Percentiles rank a stretch among this genome's conserved stretches.
phyloP scores from a whole-genome alignment of 2,329 filamentous ascomycete genomes.

The Chalara sp. region DNA sequence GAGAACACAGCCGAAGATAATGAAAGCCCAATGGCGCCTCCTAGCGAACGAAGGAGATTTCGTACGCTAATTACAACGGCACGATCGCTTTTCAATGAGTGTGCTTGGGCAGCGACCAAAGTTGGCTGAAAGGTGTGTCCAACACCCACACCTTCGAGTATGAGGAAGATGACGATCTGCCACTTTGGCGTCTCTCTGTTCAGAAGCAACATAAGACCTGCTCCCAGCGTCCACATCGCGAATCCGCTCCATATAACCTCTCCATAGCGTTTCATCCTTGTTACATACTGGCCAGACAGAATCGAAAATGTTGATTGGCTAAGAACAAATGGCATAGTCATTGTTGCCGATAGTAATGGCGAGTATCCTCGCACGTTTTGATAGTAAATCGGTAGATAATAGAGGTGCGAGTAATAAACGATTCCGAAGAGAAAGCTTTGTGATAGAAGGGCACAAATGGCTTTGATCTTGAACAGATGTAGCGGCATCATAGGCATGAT shows the following conservation, averaged over 20 bases:
- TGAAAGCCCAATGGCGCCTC: conserved; percentile 51
- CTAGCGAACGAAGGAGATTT: conserved; percentile 55
- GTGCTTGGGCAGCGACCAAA: conserved; percentile 51
- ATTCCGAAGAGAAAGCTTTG: conserved; percentile 55
- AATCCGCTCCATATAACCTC: conserved; percentile 44
- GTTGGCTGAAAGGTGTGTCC: conserved; percentile 43
- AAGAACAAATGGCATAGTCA: conserved; percentile 43
- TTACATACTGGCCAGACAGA: conserved; percentile 50
- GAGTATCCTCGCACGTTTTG: no score
- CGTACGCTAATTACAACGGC: conserved; percentile 56
- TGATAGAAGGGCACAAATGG: conserved; percentile 46
- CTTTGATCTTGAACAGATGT: conserved; percentile 45
- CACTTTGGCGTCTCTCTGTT: conserved; percentile 36
- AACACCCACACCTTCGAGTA: conserved; percentile 45
- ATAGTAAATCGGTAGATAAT: no score
- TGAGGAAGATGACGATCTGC: conserved; percentile 42
- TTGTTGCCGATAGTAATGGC: conserved; percentile 9
- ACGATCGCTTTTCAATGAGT: conserved; percentile 47
- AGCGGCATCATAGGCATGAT: conserved; percentile 52
- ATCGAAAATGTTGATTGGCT: conserved; percentile 40
- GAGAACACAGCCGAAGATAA: conserved; percentile 46
- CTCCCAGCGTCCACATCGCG: conserved; percentile 37
- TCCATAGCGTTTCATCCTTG: conserved; percentile 47
- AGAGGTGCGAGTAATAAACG: conserved; percentile 43
- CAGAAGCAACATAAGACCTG: conserved; percentile 46